Conservation (phyloP, 108 stramenopile genomes). For the Nannochloropsis gaditana region DNA sequence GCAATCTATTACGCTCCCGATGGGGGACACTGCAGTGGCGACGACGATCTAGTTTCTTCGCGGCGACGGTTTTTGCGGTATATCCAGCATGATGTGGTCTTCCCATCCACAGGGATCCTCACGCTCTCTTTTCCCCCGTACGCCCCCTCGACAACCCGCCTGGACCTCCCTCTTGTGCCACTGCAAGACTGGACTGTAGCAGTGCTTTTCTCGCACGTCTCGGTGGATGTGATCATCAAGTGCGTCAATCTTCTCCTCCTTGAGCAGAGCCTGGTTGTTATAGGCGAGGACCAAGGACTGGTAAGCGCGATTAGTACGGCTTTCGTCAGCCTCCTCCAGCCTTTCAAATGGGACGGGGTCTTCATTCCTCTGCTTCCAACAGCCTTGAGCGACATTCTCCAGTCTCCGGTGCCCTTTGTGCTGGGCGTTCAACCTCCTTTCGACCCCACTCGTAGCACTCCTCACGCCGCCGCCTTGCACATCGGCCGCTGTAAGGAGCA, state of each 20-base stretch:
- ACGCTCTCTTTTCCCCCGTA: conserved; percentile 10
- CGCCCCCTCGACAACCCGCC: background rate
- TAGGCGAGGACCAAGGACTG: background rate
- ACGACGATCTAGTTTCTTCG: background rate
- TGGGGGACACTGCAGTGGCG: background rate
- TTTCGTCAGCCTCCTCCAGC: conserved; percentile 21
- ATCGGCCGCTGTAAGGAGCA: conserved; percentile 11
- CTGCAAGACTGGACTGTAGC: conserved; percentile 21
- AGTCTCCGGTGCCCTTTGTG: conserved; percentile 21
- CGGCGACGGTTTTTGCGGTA: background rate
- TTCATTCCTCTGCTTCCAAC: conserved; percentile 20
- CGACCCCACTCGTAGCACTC: background rate
- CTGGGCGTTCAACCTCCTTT: background rate
- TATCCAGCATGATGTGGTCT: background rate
- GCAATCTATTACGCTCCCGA: background rate
- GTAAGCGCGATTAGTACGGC: conserved; percentile 5
- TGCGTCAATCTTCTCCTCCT: conserved; percentile 14
- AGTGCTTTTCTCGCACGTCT: conserved; percentile 5
- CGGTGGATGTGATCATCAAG: conserved; percentile 15
- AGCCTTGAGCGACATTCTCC: background rate
- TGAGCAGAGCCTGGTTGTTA: conserved; percentile 5
- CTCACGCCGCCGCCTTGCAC: conserved; percentile 15
- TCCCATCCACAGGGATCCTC: background rate
- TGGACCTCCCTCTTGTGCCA: conserved; percentile 8
- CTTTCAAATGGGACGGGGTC: conserved; percentile 26